Percentiles rank a stretch among this genome's conserved stretches.
These are phyloP conservation scores for Hypoxylon sp. DNA, from an alignment of 2,329 filamentous ascomycete species.

Conservation along the genomic window DNA sequence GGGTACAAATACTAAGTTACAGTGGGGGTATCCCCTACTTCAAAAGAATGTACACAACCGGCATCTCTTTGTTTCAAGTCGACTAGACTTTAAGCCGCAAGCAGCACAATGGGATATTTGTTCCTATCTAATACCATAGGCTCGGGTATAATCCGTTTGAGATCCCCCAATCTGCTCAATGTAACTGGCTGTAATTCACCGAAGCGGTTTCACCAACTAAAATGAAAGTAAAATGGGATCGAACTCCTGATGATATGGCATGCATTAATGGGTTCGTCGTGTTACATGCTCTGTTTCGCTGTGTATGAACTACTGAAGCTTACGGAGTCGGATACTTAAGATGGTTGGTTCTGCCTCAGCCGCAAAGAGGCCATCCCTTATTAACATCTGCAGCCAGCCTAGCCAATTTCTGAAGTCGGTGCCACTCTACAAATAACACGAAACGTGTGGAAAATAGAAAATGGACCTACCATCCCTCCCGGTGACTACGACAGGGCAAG, in stretches of 20 bases:
- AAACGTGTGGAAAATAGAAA: constrained; percentile 5
- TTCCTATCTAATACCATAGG: too few species aligned
- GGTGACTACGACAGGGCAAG: not conserved
- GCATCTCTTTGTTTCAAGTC: too few species aligned
- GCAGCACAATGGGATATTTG: too few species aligned
- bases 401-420: not conserved
- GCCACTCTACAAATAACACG: constrained; percentile 24
- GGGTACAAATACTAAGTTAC: too few species aligned
- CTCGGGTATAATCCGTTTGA: too few species aligned
- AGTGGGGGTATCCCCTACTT: too few species aligned
- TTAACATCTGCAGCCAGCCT: constrained; percentile 7
- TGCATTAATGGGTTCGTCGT: too few species aligned
- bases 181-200: not conserved
- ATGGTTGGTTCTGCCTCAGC: not conserved
- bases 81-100: too few species aligned
- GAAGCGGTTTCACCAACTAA: not conserved
- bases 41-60: too few species aligned
- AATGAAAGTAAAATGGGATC: too few species aligned
- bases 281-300: not conserved
- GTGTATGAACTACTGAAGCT: not conserved
- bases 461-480: constrained; percentile 15
- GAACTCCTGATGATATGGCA: too few species aligned
- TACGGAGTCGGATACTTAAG: not conserved
- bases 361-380: not conserved
- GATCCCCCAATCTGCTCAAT: too few species aligned